Conservation (phyloP, 73 alveolate species). For the Paramecium sonneborni region DNA sequence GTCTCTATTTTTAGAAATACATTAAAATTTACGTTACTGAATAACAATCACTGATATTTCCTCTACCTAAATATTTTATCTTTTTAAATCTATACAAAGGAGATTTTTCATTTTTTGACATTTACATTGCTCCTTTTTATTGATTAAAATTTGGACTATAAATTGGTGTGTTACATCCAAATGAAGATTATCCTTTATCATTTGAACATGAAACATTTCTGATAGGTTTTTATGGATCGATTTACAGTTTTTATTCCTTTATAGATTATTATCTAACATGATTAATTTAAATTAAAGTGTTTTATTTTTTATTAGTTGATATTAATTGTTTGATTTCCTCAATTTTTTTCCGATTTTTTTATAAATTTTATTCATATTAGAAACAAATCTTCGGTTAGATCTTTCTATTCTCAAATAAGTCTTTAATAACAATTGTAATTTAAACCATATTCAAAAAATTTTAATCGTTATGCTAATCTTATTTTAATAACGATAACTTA, state of each 20-base stretch:
- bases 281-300: not conserved
- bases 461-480: not conserved
- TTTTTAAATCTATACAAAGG: conserved; percentile 9
- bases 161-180: not conserved
- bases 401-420: not conserved
- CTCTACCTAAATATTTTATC: conserved; percentile 25
- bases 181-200: not conserved
- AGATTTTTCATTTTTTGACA: not conserved
- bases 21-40: not conserved
- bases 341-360: not conserved
- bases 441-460: not conserved
- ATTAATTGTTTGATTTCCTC: not conserved
- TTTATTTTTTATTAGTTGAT: not conserved
- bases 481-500: not conserved
- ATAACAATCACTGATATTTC: conserved; percentile 39
- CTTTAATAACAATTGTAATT: not conserved
- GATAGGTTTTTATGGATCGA: not conserved
- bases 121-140: not conserved
- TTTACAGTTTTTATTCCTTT: not conserved
- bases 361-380: not conserved
- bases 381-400: not conserved
- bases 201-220: not conserved
- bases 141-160: not conserved
- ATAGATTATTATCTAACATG: not conserved
- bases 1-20: not conserved